Percentiles rank a stretch among this genome's conserved stretches.
Evolutionary conservation across 352 stramenopile species (phyloP).

Genomic region (Blastocystis hominis): DNA sequence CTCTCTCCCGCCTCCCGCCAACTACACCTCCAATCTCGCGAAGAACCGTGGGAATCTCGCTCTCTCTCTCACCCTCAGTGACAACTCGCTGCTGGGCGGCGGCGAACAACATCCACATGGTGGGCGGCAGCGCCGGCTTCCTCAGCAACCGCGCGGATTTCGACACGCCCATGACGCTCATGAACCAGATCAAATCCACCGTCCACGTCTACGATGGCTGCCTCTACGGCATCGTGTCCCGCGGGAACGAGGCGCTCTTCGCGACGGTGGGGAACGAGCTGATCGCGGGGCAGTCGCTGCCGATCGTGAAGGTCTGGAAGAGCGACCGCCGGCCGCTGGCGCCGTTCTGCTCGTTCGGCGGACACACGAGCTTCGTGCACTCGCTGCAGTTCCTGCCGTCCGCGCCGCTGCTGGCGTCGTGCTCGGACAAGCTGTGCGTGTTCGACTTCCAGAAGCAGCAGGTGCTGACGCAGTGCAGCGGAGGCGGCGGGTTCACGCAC

Average conservation of each 20-base stretch:
- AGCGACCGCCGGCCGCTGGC: slow-evolving; percentile 8
- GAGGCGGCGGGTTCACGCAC: background rate
- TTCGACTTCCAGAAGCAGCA: slow-evolving; percentile 21
- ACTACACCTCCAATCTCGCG: background rate
- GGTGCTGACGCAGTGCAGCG: background rate
- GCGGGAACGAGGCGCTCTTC: slow-evolving; percentile 23
- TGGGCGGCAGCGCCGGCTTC: slow-evolving; percentile 35
- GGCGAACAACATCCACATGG: slow-evolving; percentile 52
- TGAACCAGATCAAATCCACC: slow-evolving; percentile 28
- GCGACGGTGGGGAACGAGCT: slow-evolving; percentile 15
- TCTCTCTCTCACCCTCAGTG: background rate
- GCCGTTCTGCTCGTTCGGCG: background rate
- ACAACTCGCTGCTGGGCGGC: slow-evolving; percentile 18
- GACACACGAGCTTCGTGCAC: background rate
- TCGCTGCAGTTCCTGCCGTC: slow-evolving; percentile 14
- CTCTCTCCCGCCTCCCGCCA: background rate
- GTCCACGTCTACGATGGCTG: background rate
- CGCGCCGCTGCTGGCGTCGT: slow-evolving; percentile 9
- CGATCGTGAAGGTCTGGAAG: slow-evolving; percentile 18
- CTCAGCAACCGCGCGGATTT: slow-evolving; percentile 42
- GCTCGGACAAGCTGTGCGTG: slow-evolving; percentile 14
- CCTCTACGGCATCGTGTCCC: slow-evolving; percentile 1
- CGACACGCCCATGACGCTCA: slow-evolving; percentile 14
- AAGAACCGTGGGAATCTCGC: slow-evolving; percentile 34
- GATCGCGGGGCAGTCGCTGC: background rate